Conservation (phyloP, 2,329 filamentous ascomycete genomes). For the Mollisia scopiformis region DNA sequence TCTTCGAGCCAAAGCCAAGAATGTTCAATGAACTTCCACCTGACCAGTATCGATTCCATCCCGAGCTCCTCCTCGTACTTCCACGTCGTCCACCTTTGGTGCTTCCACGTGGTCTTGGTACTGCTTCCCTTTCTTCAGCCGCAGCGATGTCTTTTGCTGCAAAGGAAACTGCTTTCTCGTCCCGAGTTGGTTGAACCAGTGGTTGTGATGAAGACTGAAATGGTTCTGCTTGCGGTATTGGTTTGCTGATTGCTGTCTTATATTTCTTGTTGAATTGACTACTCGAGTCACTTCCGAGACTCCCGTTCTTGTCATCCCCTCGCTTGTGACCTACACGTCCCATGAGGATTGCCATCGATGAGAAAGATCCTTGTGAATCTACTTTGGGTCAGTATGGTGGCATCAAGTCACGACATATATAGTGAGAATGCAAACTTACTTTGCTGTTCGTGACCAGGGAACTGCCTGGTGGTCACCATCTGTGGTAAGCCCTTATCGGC, state of each 20-base stretch:
- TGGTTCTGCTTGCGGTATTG: conserved; percentile 51
- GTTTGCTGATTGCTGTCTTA: conserved; percentile 64
- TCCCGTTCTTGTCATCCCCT: conserved; percentile 50
- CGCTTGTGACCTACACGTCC: conserved; percentile 58
- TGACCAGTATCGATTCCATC: conserved; percentile 80
- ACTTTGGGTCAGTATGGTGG: conserved; percentile 23
- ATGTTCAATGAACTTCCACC: conserved; percentile 71
- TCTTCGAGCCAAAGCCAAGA: conserved; percentile 57
- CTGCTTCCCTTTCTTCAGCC: conserved; percentile 4
- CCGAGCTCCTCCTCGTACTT: conserved; percentile 61
- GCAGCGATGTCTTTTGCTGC: conserved; percentile 36
- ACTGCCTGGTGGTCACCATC: conserved; percentile 40
- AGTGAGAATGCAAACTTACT: not conserved
- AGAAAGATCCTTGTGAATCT: conserved; percentile 59
- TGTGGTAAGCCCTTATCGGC: conserved; percentile 45
- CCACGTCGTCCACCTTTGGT: conserved; percentile 22
- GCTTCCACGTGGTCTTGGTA: conserved; percentile 25
- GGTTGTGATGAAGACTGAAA: not conserved
- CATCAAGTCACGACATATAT: not conserved
- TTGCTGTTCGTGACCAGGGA: conserved; percentile 50
- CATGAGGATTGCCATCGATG: conserved; percentile 68
- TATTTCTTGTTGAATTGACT: conserved; percentile 65
- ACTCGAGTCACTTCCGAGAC: conserved; percentile 46
- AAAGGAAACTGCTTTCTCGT: conserved; percentile 34
- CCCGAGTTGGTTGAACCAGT: conserved; percentile 35